Percentiles rank a stretch among this genome's conserved stretches.
Evolutionary conservation across 371 early-diverging fungal genomes (phyloP).

Genomic region (Mortierella sp.): DNA sequence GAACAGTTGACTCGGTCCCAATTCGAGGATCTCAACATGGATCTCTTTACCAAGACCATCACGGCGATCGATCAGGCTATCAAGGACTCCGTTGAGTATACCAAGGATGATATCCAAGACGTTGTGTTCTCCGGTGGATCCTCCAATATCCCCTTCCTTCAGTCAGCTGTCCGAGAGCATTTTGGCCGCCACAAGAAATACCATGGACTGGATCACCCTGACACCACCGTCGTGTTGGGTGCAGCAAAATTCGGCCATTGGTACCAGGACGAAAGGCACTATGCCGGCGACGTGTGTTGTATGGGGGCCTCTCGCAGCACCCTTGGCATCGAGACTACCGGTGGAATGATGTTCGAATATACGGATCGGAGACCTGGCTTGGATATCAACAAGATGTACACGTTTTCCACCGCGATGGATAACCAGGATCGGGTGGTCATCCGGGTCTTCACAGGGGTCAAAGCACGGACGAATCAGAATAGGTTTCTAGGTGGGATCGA

Average conservation of each 20-base stretch:
- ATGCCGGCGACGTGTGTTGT: constrained; percentile 67
- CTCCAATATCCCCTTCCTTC: constrained; percentile 94
- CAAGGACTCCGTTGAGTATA: constrained; percentile 73
- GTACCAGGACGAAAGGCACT: constrained; percentile 71
- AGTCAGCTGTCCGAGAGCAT: constrained; percentile 86
- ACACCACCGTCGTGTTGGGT: constrained; percentile 92
- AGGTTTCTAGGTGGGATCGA: constrained; percentile 86
- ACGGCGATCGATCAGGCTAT: constrained; percentile 89
- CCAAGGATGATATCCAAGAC: constrained; percentile 81
- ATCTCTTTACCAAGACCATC: constrained; percentile 84
- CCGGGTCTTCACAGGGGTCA: constrained; percentile 90
- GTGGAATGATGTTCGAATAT: constrained; percentile 87
- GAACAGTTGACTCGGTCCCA: constrained; percentile 87
- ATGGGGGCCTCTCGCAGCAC: constrained; percentile 73
- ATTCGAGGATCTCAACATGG: constrained; percentile 90
- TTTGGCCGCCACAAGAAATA: constrained; percentile 85
- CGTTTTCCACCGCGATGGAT: constrained; percentile 91
- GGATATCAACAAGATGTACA: constrained; percentile 87
- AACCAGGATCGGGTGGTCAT: constrained; percentile 93
- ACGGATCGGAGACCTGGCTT: constrained; percentile 86
- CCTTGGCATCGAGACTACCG: constrained; percentile 92
- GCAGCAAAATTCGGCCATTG: constrained; percentile 85
- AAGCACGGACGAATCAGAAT: constrained; percentile 84
- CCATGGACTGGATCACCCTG: constrained; percentile 73
- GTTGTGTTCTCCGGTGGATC: constrained; percentile 94